Conservation (phyloP, 371 early-diverging fungal species). For the Mortierella sp. region DNA sequence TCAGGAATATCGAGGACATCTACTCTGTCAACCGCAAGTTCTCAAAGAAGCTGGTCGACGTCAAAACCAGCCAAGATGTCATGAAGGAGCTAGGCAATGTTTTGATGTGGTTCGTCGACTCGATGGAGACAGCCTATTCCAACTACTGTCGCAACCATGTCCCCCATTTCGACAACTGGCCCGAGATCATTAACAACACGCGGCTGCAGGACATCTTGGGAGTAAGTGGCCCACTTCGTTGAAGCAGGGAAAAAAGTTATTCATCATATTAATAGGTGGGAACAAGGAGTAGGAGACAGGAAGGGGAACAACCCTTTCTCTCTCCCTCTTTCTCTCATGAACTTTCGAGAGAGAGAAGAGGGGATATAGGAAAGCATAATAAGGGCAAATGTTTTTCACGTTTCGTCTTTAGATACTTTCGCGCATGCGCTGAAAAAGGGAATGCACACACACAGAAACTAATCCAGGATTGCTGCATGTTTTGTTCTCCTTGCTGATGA, state of each 20-base stretch:
- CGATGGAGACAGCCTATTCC: constrained; percentile 55
- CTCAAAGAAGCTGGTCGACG: constrained; percentile 47
- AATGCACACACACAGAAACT: not conserved
- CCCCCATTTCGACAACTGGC: constrained; percentile 55
- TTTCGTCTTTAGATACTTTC: not conserved
- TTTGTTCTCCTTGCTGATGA: not conserved
- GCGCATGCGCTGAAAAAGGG: not conserved
- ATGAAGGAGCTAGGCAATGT: constrained; percentile 43
- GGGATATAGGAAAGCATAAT: not conserved
- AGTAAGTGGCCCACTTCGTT: constrained; percentile 16
- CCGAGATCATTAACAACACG: constrained; percentile 53
- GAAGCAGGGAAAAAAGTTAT: not conserved
- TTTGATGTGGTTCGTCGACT: constrained; percentile 55
- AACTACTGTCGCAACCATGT: constrained; percentile 57
- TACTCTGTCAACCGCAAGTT: constrained; percentile 56
- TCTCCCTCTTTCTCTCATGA: not conserved
- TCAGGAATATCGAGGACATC: constrained; percentile 54
- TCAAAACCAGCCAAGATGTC: constrained; percentile 31
- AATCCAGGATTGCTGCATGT: not conserved
- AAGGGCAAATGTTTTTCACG: constrained; percentile 3
- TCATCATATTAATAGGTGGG: not conserved
- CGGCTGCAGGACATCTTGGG: constrained; percentile 53
- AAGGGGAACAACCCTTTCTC: not conserved
- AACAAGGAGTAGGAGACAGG: not conserved
- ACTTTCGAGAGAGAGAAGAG: not conserved